phyloP scores from a whole-genome alignment of 306 rosid species.

The Vigna mungo region DNA sequence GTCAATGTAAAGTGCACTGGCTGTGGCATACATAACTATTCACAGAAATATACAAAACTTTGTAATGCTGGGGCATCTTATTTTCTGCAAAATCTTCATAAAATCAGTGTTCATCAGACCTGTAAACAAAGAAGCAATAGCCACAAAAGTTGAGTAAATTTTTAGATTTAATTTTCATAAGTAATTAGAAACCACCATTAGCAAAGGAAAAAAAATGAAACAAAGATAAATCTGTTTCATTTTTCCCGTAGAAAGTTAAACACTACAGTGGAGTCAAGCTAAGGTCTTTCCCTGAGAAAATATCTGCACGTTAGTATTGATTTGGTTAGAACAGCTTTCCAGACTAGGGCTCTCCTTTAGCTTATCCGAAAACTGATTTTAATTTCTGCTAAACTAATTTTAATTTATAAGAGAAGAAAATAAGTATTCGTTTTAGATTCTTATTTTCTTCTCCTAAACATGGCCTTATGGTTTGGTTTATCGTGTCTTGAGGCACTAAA shows the following conservation, averaged over 20 bases:
- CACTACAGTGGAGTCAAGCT: constrained; percentile 25
- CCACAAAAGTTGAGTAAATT: constrained; percentile 10
- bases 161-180: constrained; percentile 4
- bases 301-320: not conserved
- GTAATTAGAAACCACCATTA: not conserved
- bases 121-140: constrained; percentile 19
- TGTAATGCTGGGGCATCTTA: constrained; percentile 44
- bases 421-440: not conserved
- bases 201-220: not conserved
- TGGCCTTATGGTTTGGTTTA: not conserved
- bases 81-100: constrained; percentile 50
- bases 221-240: constrained; percentile 32
- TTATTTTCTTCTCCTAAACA: not conserved
- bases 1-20: constrained; percentile 47
- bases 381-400: not conserved
- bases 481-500: constrained; percentile 20
- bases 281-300: constrained; percentile 9
- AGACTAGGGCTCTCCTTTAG: not conserved
- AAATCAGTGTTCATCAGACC: constrained; percentile 46
- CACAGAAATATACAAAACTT: constrained; percentile 42
- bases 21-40: constrained; percentile 56
- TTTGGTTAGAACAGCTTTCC: constrained; percentile 25
- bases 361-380: not conserved
- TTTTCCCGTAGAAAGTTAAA: constrained; percentile 2
- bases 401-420: not conserved